Base-by-base conservation (phyloP, 768 basidiomycete species). In the Podaxis sp. region DNA sequence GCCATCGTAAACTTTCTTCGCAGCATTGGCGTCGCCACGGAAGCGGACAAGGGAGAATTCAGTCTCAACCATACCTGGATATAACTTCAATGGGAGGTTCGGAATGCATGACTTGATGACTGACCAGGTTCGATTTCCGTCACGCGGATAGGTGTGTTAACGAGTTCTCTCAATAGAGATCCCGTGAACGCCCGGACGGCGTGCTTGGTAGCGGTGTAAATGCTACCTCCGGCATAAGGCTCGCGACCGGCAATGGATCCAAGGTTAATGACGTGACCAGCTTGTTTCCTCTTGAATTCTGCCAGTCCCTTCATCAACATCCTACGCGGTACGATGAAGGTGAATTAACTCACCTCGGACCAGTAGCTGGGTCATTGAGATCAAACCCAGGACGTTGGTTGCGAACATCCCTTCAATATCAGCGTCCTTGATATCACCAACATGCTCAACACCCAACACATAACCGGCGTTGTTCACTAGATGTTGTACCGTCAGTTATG, bases 21-120 rank as follows among this genome's bases (percentile, higher is more conserved):
- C 97, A 0, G 88, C 86, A 2, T 73, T 67, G 64, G 86, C 82
- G 75, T 98, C 92, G 1, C 97, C 97, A 51, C 89, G 84, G 83
- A 85, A 98, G 15, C 97, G 87, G 25, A 94, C 83, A 65, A 98
- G 72, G 1, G 95, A 97, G 79, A 99, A 99, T 69, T 95, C 92
- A 9, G 93, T 77, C 64, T 77, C 76, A 24, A 76, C 76, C 75
- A 77, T 75, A 33, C 76, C 75, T 76, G 40, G 0, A 63, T n/a
- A 56, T 19, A 43, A 3, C 7, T 24, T 64, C 24, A 38, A 52
- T 43, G 63, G 52, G 24, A 33, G 67, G 4, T 19, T 8, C 59
- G 67, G 69, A 54, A 72, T 60, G 63, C n/a, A 13, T 37, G 2
- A 33, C 17, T 15, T 43, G 36, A 17, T 51, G 17, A 67, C 77